These are phyloP conservation scores for Myxozyma udenii DNA, from an alignment of 805 yeast species.

Conservation along the genomic window DNA sequence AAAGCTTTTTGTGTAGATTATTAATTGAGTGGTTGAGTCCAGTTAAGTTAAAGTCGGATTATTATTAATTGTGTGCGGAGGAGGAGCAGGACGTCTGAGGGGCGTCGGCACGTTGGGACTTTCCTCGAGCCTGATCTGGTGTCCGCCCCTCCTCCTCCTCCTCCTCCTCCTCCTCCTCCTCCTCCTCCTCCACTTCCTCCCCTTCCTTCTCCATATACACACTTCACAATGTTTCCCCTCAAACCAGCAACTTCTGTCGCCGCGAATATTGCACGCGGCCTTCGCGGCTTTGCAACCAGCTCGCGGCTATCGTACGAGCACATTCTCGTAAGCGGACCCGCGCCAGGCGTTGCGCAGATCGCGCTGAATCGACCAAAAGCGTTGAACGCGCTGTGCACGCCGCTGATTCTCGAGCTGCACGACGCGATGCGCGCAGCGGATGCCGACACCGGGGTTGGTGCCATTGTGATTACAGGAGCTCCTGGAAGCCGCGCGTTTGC, in stretches of 20 bases:
- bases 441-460: constrained; percentile 42
- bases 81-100: too few species aligned
- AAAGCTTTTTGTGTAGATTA: background rate
- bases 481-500: constrained; percentile 46
- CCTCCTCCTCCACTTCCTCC: too few species aligned
- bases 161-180: too few species aligned
- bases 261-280: too few species aligned
- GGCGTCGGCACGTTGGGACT: too few species aligned
- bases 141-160: too few species aligned
- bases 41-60: background rate
- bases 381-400: constrained; percentile 43
- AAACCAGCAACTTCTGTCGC: too few species aligned
- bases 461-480: constrained; percentile 49
- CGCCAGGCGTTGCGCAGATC: constrained; percentile 42
- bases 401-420: constrained; percentile 42
- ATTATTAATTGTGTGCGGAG: background rate
- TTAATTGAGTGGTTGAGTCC: background rate
- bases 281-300: constrained; percentile 6
- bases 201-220: too few species aligned
- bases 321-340: constrained; percentile 43
- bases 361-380: constrained; percentile 47
- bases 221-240: too few species aligned
- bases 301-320: constrained; percentile 35
- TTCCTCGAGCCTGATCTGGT: too few species aligned
- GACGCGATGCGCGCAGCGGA: constrained; percentile 42